Conservation (phyloP, 331 rosid genomes). For the Cydonia oblonga region DNA sequence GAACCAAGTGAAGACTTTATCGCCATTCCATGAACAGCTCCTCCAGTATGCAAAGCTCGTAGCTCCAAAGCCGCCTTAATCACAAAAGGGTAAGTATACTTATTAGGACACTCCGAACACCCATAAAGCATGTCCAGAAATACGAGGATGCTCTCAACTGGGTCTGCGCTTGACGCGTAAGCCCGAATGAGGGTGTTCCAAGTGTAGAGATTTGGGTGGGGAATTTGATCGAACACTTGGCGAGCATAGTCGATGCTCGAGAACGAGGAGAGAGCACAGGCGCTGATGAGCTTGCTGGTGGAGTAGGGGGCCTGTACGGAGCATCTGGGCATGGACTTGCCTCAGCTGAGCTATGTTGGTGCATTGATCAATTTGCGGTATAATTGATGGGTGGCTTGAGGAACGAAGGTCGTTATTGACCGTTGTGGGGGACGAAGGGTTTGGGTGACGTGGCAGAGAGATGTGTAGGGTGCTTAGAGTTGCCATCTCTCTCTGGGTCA, state of each 20-base stretch:
- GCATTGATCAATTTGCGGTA: constrained; percentile 26
- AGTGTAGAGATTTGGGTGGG: constrained; percentile 43
- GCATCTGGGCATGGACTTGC: constrained; percentile 57
- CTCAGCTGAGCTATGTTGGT: constrained; percentile 24
- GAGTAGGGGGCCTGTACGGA: constrained; percentile 34
- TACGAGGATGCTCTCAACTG: constrained; percentile 16
- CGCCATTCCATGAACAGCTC: constrained; percentile 47
- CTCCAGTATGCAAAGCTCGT: constrained; percentile 25
- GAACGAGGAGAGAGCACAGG: constrained; percentile 23
- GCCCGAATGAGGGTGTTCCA: constrained; percentile 62
- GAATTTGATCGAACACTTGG: constrained; percentile 44
- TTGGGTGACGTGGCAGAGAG: constrained; percentile 14
- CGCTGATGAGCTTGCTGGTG: constrained; percentile 39
- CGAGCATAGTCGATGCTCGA: constrained; percentile 44
- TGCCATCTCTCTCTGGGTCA: neutral
- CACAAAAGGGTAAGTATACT: constrained; percentile 44
- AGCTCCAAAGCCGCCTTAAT: constrained; percentile 54
- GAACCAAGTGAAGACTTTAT: constrained; percentile 31
- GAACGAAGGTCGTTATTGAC: constrained; percentile 12
- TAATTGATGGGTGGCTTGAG: constrained; percentile 3
- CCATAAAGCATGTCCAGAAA: constrained; percentile 32
- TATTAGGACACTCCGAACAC: constrained; percentile 32
- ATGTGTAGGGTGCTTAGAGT: constrained; percentile 4
- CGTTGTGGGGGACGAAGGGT: constrained; percentile 1
- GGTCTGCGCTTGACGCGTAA: constrained; percentile 44